phyloP scores from a whole-genome alignment of 495 filamentous ascomycete species.

The Xylaria palmicola region DNA sequence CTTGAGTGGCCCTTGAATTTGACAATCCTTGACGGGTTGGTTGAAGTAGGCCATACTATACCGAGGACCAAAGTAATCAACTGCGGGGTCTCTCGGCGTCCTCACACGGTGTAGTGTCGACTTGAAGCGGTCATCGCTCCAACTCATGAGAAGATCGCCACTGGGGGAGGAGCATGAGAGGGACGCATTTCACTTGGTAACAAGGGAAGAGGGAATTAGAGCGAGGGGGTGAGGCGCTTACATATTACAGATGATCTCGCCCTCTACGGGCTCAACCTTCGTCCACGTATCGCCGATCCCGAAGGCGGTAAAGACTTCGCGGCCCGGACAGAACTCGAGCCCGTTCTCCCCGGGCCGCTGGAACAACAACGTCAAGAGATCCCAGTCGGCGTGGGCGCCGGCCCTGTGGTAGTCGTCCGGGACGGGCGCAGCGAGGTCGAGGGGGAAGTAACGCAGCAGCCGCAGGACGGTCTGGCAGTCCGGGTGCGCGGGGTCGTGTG shows the following conservation, averaged over 20 bases:
- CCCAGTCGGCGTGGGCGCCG: constrained; percentile 65
- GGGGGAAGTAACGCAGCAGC: constrained; percentile 56
- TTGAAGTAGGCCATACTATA: constrained; percentile 70
- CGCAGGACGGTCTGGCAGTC: constrained; percentile 58
- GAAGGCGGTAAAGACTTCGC: constrained; percentile 60
- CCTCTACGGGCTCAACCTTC: constrained; percentile 54
- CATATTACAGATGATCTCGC: constrained; percentile 67
- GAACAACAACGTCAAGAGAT: constrained; percentile 64
- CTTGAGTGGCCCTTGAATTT: constrained; percentile 58
- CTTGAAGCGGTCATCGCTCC: constrained; percentile 70
- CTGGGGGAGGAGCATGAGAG: constrained; percentile 8
- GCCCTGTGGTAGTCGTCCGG: constrained; percentile 58
- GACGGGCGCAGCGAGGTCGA: constrained; percentile 28
- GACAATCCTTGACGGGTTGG: constrained; percentile 59
- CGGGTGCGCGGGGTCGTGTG: constrained; percentile 48
- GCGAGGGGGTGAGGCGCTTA: constrained; percentile 13
- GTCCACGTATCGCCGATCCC: constrained; percentile 61
- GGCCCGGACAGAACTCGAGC: constrained; percentile 64
- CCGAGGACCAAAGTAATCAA: constrained; percentile 57
- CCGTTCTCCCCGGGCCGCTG: constrained; percentile 62
- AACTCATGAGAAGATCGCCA: constrained; percentile 67
- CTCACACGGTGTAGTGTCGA: constrained; percentile 63
- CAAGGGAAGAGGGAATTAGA: neutral
- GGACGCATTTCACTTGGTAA: neutral
- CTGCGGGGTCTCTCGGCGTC: constrained; percentile 48